Evolutionary conservation across 257 asterid genomes (phyloP).

Genomic region (Jacaranda copaia): DNA sequence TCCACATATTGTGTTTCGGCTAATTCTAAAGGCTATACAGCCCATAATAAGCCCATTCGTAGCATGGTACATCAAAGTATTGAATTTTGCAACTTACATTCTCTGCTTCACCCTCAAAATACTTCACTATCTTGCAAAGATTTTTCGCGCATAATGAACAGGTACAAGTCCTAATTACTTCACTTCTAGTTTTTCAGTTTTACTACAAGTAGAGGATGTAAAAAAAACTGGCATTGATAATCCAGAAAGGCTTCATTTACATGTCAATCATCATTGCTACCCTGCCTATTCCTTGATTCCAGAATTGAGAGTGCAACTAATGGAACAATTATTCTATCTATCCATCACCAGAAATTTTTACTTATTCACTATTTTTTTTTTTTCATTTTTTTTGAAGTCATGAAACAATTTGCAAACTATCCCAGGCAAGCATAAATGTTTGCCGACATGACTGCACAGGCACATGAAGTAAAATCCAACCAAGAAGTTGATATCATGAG

Average conservation of each 20-base stretch:
- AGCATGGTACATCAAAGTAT: constrained; percentile 59
- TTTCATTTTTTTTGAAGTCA: too few relatives aligned
- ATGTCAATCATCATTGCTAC: too few relatives aligned
- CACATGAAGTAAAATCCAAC: too few relatives aligned
- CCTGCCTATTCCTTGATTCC: too few relatives aligned
- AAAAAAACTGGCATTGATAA: constrained; percentile 14
- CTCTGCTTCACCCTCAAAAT: constrained; percentile 51
- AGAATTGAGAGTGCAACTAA: too few relatives aligned
- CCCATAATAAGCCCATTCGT: constrained; percentile 61
- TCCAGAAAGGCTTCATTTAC: constrained; percentile 8
- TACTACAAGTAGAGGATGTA: constrained; percentile 19
- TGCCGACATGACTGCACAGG: too few relatives aligned
- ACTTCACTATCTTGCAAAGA: constrained; percentile 46
- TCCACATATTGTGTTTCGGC: constrained; percentile 55
- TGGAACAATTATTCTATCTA: too few relatives aligned
- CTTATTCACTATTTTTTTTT: too few relatives aligned
- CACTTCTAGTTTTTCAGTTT: constrained; percentile 10
- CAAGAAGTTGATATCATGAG: too few relatives aligned
- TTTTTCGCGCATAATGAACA: constrained; percentile 37
- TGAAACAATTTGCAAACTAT: too few relatives aligned
- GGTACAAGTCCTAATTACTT: constrained; percentile 11
- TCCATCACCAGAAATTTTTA: too few relatives aligned
- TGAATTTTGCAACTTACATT: constrained; percentile 46
- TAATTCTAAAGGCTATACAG: constrained; percentile 47
- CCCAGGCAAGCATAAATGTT: too few relatives aligned